Evolutionary conservation across 2,329 filamentous ascomycete species (phyloP).

Genomic region (Alternaria gansuensis): DNA sequence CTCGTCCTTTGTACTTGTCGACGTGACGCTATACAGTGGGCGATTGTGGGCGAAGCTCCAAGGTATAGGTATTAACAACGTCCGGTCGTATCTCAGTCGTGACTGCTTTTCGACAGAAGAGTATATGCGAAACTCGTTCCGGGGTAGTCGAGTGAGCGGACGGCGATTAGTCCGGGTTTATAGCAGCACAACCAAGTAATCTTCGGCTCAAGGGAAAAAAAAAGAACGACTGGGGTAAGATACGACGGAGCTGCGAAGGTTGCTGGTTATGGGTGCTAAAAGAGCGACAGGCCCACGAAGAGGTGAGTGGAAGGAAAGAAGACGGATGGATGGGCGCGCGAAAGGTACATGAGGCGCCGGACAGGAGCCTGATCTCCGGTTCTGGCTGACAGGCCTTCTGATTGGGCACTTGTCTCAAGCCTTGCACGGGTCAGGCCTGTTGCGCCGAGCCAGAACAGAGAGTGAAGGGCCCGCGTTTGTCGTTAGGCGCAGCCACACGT

Average conservation of each 20-base stretch:
- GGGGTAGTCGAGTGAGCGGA: slow-evolving; percentile 27
- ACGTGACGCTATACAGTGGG: slow-evolving; percentile 8
- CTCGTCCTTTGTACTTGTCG: slow-evolving; percentile 18
- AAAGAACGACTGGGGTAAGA: slow-evolving; percentile 56
- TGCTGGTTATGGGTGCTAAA: slow-evolving; percentile 35
- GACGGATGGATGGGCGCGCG: slow-evolving; percentile 37
- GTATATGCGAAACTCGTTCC: slow-evolving; percentile 20
- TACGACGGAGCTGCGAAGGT: slow-evolving; percentile 33
- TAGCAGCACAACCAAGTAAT: slow-evolving; percentile 30
- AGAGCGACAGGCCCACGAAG: slow-evolving; percentile 44
- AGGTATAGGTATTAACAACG: slow-evolving; percentile 46
- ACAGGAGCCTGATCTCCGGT: slow-evolving; percentile 33
- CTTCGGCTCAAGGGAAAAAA: slow-evolving; percentile 35
- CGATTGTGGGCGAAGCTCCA: slow-evolving; percentile 14
- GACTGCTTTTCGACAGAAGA: slow-evolving; percentile 22
- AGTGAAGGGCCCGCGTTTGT: slow-evolving; percentile 23
- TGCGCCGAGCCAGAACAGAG: slow-evolving; percentile 25
- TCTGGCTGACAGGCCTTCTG: slow-evolving; percentile 36
- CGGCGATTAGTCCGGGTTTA: slow-evolving; percentile 19
- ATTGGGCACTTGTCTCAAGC: slow-evolving; percentile 32
- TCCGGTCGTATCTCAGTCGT: slow-evolving; percentile 50
- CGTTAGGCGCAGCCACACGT: slow-evolving; percentile 37
- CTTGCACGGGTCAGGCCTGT: slow-evolving; percentile 35
- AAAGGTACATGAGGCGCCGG: slow-evolving; percentile 48
- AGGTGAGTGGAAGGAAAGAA: slow-evolving; percentile 47